A percentile compares a stretch with the other conserved stretches of the same genome.
These are phyloP conservation scores for Mimosa pudica DNA, from an alignment of 306 rosid species.

Conservation along the genomic window DNA sequence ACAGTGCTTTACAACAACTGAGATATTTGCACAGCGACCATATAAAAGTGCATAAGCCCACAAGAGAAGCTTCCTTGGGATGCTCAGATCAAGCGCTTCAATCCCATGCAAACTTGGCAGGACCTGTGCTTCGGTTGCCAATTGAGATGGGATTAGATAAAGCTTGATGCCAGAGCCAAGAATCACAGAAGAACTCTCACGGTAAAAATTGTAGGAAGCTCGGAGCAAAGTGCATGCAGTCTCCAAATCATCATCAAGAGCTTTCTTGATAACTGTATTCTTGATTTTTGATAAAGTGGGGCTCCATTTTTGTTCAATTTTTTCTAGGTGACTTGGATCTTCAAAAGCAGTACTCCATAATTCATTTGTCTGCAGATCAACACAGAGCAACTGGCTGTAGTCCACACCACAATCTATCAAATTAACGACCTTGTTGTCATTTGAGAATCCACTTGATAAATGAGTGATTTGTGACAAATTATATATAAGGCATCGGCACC, in stretches of 20 bases:
- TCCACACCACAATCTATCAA: slow-evolving; percentile 59
- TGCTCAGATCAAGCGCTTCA: slow-evolving; percentile 89
- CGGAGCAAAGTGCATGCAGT: slow-evolving; percentile 73
- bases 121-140: slow-evolving; percentile 55
- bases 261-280: slow-evolving; percentile 52
- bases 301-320: slow-evolving; percentile 68
- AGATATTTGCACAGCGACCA: slow-evolving; percentile 78
- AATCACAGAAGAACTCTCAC: slow-evolving; percentile 83
- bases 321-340: slow-evolving; percentile 57
- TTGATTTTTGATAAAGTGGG: slow-evolving; percentile 62
- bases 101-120: slow-evolving; percentile 58
- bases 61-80: slow-evolving; percentile 96
- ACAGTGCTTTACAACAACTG: slow-evolving; percentile 86
- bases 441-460: slow-evolving; percentile 42
- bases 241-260: slow-evolving; percentile 75
- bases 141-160: slow-evolving; percentile 63
- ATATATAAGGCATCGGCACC: slow-evolving; percentile 86
- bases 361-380: slow-evolving; percentile 79
- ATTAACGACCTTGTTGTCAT: slow-evolving; percentile 52
- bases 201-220: slow-evolving; percentile 83
- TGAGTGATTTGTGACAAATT: slow-evolving; percentile 80
- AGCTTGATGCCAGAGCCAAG: slow-evolving; percentile 78
- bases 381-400: slow-evolving; percentile 64
- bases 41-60: slow-evolving; percentile 81
- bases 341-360: slow-evolving; percentile 83